phyloP scores from a whole-genome alignment of 257 asterid species.

The Solanum etuberosum region DNA sequence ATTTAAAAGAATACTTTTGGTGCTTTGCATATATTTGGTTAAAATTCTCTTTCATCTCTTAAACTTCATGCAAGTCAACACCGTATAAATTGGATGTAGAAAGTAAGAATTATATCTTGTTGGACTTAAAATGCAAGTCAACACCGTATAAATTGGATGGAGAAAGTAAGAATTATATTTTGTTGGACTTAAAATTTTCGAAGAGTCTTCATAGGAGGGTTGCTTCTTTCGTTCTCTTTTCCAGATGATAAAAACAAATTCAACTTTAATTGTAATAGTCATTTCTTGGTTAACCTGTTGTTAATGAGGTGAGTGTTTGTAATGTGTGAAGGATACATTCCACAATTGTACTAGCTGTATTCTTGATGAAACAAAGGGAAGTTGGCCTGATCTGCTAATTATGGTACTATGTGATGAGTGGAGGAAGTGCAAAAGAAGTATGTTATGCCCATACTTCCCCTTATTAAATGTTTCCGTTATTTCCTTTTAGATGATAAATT shows the following conservation, averaged over 20 bases:
- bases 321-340: slow-evolving; percentile 49
- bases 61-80: neutral
- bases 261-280: neutral
- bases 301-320: neutral
- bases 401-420: slow-evolving; percentile 75
- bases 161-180: neutral
- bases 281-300: slow-evolving; percentile 1
- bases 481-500: neutral
- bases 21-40: neutral
- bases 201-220: neutral
- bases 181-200: neutral
- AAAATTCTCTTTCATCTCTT: neutral
- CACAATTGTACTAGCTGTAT: slow-evolving; percentile 36
- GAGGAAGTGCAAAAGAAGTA: slow-evolving; percentile 98
- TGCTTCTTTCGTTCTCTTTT: neutral
- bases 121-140: neutral
- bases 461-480: neutral
- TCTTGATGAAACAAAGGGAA: slow-evolving; percentile 73
- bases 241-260: neutral
- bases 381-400: slow-evolving; percentile 76
- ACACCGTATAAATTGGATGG: neutral
- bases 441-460: neutral
- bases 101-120: neutral
- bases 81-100: neutral
- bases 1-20: neutral